phyloP scores from a whole-genome alignment of 495 filamentous ascomycete genomes.

The Lasiosphaeria ovina region DNA sequence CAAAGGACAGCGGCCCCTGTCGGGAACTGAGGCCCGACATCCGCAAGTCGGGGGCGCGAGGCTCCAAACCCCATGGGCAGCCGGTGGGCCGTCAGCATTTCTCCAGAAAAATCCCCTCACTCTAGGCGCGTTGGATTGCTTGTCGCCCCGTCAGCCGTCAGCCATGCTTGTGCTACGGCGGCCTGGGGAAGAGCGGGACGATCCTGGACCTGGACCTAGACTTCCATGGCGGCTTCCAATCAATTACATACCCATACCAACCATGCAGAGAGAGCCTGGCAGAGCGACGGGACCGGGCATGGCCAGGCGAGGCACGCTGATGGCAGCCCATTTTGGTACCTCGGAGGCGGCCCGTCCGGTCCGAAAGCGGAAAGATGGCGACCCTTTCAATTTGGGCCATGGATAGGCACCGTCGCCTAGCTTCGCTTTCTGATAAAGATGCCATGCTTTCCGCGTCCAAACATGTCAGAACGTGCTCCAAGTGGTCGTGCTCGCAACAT shows the following conservation, averaged over 20 bases:
- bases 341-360: conserved; percentile 28
- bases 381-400: background rate
- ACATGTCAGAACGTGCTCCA: background rate
- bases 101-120: no score
- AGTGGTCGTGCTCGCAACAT: conserved; percentile 2
- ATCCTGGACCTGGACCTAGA: no score
- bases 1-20: background rate
- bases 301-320: conserved; percentile 9
- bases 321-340: conserved; percentile 20
- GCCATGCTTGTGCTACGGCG: no score
- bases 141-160: no score
- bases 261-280: background rate
- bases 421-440: conserved; percentile 1
- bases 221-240: background rate
- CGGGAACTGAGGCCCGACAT: conserved; percentile 7
- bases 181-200: no score
- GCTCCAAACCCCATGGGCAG: background rate
- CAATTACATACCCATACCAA: conserved; percentile 4
- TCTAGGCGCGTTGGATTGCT: no score
- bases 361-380: conserved; percentile 6
- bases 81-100: background rate
- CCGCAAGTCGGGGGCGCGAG: background rate
- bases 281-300: background rate
- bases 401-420: conserved; percentile 8
- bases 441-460: conserved; percentile 1